Evolutionary conservation across 139 green algal species (phyloP).

Genomic region (Coelastrella sp.): DNA sequence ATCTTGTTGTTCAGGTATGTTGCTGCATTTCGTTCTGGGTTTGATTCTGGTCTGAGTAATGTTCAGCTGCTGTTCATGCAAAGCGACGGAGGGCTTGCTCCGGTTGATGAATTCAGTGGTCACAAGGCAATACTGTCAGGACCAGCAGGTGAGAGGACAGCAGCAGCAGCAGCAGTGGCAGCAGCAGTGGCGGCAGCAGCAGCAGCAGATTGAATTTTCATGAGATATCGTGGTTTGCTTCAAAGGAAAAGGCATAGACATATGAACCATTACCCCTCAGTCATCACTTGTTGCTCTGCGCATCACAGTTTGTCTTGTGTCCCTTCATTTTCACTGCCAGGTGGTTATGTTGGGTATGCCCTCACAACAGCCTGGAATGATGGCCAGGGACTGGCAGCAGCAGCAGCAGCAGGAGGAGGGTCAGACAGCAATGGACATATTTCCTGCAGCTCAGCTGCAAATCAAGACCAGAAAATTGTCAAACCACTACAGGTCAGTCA

Average conservation of each 20-base stretch:
- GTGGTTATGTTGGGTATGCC: constrained; percentile 92
- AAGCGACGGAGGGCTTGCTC: constrained; percentile 87
- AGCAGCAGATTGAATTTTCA: not conserved
- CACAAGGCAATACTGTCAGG: constrained; percentile 96
- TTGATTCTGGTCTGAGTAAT: constrained; percentile 82
- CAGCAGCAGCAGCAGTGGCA: not conserved
- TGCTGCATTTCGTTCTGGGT: constrained; percentile 82
- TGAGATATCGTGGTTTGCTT: too few relatives aligned
- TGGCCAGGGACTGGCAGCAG: constrained; percentile 26
- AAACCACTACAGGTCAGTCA: not conserved
- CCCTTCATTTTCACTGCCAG: constrained; percentile 53
- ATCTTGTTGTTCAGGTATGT: constrained; percentile 55
- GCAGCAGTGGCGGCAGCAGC: not conserved
- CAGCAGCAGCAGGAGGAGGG: constrained; percentile 35
- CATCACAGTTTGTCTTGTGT: not conserved
- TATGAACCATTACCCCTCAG: too few relatives aligned
- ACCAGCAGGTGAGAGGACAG: constrained; percentile 68
- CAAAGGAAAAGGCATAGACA: too few relatives aligned
- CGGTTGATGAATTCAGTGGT: constrained; percentile 83
- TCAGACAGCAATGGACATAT: not conserved
- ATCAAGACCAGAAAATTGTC: not conserved
- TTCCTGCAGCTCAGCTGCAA: not conserved
- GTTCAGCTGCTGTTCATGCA: constrained; percentile 92
- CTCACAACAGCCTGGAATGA: constrained; percentile 82
- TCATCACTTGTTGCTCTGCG: too few relatives aligned